phyloP scores from a whole-genome alignment of 208 protist genomes.

The Trypanosoma platydactyli region DNA sequence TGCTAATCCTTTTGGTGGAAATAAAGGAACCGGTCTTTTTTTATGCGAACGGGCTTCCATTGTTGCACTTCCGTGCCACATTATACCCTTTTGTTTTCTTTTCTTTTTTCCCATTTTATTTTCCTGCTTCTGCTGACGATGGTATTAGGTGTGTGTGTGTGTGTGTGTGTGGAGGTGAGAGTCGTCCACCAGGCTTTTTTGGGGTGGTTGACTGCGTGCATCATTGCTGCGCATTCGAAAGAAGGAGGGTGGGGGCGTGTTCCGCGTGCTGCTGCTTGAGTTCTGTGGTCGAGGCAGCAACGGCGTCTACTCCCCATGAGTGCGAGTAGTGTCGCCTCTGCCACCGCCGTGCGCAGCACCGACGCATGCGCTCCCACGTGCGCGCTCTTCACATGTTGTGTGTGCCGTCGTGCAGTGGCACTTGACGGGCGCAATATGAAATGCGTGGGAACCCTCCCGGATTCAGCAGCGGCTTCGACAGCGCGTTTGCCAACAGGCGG shows the following conservation, averaged over 20 bases:
- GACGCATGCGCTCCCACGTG: not conserved
- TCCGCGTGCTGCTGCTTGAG: too few relatives aligned
- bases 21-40: too few relatives aligned
- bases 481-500: not conserved
- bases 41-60: not conserved
- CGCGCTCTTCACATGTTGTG: constrained; percentile 12
- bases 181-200: too few relatives aligned
- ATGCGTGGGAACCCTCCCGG: not conserved
- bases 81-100: constrained; percentile 2
- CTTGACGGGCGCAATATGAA: constrained; percentile 8
- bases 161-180: too few relatives aligned
- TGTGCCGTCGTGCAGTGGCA: constrained; percentile 10
- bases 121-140: not conserved
- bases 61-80: not conserved
- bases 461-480: not conserved
- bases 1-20: too few relatives aligned
- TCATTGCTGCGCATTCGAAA: too few relatives aligned
- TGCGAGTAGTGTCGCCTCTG: not conserved
- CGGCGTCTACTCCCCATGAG: too few relatives aligned
- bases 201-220: too few relatives aligned
- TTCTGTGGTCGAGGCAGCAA: too few relatives aligned
- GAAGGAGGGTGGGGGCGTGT: too few relatives aligned
- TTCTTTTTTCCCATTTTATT: not conserved
- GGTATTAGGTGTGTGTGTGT: too few relatives aligned
- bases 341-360: too few relatives aligned